Evolutionary conservation across 2,329 filamentous ascomycete genomes (phyloP), one percentile per base, ranked within the genome.

Genomic region (Ophiostoma australiae): DNA sequence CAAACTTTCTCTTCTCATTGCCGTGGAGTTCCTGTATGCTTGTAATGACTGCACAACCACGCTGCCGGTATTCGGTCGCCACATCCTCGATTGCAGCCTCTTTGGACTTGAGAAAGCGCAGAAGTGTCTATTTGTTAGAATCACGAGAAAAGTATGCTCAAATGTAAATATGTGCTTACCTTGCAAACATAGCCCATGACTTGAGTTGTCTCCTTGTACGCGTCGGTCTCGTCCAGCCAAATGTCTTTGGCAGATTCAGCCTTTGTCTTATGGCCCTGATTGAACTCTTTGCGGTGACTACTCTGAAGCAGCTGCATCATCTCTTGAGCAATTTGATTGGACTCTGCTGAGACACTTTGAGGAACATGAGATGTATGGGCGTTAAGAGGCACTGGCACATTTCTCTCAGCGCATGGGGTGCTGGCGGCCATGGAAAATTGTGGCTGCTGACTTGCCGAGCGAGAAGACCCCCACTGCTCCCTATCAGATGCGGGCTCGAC

Each of bases 111-210:
- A 75, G 71, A 17, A 73, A 73, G 1, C 74, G 73, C 11, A 75
- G 63, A 5, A 75, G 31, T 0, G 74, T 72, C 73, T 73, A 2
- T 5, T 6, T 15, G 41, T 71, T 68, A 71, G 70, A 7, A 33
- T 8, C 2, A 8, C 2, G 0, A 11, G 5, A 13, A 37, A 15
- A 68, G 7, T 5, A 23, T 31, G 2, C 55, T 5, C 10, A 33
- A 4, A 58, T n/a, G 33, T 58, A 0, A 15, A 7, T 1, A 41
- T 31, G 27, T 31, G 27, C 70, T 68, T 35, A 73, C 73, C 35
- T 72, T 73, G 70, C 74, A 75, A 2, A 75, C 72, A 15, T 75
- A 74, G 39, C 74, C 31, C 74, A 75, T 73, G 13, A 72, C 71
- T 20, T 74, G 71, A 52, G 70, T 37, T 1, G 73, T 73, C 17